These are phyloP conservation scores for Henckelia pumila DNA, from an alignment of 257 asterid genomes.

Conservation along the genomic window DNA sequence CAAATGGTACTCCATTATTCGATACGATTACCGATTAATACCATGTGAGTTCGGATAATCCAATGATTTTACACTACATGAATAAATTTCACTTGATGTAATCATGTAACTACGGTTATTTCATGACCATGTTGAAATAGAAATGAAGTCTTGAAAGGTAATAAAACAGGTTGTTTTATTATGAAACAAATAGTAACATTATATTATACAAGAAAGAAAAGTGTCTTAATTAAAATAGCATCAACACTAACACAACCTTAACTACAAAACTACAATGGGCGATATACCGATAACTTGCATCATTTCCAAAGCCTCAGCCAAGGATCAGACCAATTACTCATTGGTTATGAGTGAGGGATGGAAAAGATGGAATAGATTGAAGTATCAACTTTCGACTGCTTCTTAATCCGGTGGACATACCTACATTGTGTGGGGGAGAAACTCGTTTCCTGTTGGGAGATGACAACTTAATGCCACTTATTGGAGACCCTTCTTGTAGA, in stretches of 20 bases:
- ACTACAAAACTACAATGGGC: constrained; percentile 32
- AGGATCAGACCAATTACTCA: constrained; percentile 24
- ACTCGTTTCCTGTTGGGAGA: constrained; percentile 88
- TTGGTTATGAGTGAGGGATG: constrained; percentile 57
- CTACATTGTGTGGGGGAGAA: constrained; percentile 51
- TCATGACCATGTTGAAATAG: background rate
- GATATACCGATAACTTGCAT: constrained; percentile 6
- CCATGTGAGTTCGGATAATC: too few species aligned
- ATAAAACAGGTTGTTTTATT: constrained; percentile 37
- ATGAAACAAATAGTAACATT: constrained; percentile 16
- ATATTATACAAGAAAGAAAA: constrained; percentile 30
- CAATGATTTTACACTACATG: too few species aligned
- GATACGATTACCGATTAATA: background rate
- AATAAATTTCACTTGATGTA: too few species aligned
- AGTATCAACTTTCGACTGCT: constrained; percentile 72
- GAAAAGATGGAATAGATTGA: constrained; percentile 67
- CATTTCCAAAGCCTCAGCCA: constrained; percentile 24
- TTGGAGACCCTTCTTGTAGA: constrained; percentile 61
- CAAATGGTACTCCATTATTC: background rate
- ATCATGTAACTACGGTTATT: too few species aligned
- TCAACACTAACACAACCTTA: constrained; percentile 23
- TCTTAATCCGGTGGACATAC: constrained; percentile 37
- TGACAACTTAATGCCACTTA: constrained; percentile 46
- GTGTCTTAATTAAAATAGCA: background rate
- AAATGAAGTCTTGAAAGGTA: background rate